These are phyloP conservation scores for Trypanosoma vivax DNA, from an alignment of 208 protist genomes.

Conservation along the genomic window DNA sequence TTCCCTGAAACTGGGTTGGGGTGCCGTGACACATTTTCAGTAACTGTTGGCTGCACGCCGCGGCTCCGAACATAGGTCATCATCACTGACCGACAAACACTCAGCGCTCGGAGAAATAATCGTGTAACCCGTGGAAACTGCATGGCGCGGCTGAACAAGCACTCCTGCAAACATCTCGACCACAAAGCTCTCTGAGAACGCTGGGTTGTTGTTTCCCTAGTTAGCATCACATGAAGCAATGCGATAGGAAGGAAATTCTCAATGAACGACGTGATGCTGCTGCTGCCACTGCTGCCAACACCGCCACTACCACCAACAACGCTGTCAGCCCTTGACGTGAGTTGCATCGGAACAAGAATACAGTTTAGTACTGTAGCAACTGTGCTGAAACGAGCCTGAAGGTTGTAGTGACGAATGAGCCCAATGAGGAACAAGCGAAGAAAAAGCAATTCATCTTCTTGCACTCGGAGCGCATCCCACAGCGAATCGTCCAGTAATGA, in stretches of 20 bases:
- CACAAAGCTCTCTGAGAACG: conserved; percentile 30
- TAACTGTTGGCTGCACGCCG: conserved; percentile 12
- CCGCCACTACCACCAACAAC: too few relatives aligned
- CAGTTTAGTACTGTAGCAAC: conserved; percentile 10
- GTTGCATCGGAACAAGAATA: conserved; percentile 5
- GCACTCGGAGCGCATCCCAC: conserved; percentile 32
- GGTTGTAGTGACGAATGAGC: conserved; percentile 33
- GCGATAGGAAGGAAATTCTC: conserved; percentile 36
- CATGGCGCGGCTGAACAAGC: conserved; percentile 21
- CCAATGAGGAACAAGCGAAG: conserved; percentile 43
- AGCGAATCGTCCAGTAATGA: conserved; percentile 18
- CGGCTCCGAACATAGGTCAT: conserved; percentile 32
- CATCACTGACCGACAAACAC: conserved; percentile 28
- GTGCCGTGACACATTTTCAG: background rate
- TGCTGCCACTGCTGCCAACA: background rate
- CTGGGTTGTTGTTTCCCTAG: conserved; percentile 35
- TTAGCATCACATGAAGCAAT: conserved; percentile 51
- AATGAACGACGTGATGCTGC: conserved; percentile 16
- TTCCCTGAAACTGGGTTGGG: background rate
- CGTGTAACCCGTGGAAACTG: conserved; percentile 21
- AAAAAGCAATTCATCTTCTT: conserved; percentile 35
- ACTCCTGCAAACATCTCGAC: conserved; percentile 24
- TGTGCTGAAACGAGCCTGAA: conserved; percentile 22
- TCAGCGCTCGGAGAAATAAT: conserved; percentile 36
- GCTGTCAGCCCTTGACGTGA: background rate